Conservation (phyloP, 1,284 basidiomycete genomes). For the Sporisorium reilianum region DNA sequence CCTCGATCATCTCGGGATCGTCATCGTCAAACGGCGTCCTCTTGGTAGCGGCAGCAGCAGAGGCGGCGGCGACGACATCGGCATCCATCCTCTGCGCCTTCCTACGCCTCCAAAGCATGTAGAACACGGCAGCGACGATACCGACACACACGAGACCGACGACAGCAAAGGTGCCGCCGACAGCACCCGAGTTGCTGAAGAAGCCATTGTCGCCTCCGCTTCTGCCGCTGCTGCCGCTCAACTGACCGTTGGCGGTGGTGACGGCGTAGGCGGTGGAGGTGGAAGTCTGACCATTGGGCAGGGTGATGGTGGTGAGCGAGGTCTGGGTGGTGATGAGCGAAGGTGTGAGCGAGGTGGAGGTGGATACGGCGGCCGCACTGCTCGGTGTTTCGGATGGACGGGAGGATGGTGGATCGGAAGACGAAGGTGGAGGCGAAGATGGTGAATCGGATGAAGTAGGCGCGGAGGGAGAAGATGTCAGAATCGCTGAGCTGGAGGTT, state of each 20-base stretch:
- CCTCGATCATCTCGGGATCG: conserved; percentile 67
- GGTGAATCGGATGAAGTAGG: conserved; percentile 9
- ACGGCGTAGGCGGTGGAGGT: conserved; percentile 51
- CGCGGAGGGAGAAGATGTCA: conserved; percentile 36
- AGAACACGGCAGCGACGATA: conserved; percentile 57
- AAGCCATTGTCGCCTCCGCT: conserved; percentile 41
- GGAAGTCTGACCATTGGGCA: conserved; percentile 43
- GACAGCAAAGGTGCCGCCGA: conserved; percentile 67
- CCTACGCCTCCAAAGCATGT: conserved; percentile 61
- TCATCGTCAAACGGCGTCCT: conserved; percentile 69
- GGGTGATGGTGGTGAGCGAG: conserved; percentile 42
- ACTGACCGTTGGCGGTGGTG: conserved; percentile 48
- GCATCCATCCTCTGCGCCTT: conserved; percentile 68
- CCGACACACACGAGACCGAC: conserved; percentile 63
- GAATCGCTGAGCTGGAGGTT: conserved; percentile 33
- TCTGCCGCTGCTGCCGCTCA: conserved; percentile 36
- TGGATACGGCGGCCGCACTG: conserved; percentile 22
- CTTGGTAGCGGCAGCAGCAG: conserved; percentile 65
- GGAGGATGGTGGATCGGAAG: conserved; percentile 10
- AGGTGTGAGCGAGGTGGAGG: conserved; percentile 29
- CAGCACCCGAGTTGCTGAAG: conserved; percentile 65
- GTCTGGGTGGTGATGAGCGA: conserved; percentile 49
- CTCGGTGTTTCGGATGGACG: conserved; percentile 7
- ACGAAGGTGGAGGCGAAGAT: conserved; percentile 10
- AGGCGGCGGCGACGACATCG: conserved; percentile 67